A percentile compares a stretch with the other conserved stretches of the same genome.
These are phyloP conservation scores for Aspergillus leporis DNA, from an alignment of 495 filamentous ascomycete species.

Conservation along the genomic window DNA sequence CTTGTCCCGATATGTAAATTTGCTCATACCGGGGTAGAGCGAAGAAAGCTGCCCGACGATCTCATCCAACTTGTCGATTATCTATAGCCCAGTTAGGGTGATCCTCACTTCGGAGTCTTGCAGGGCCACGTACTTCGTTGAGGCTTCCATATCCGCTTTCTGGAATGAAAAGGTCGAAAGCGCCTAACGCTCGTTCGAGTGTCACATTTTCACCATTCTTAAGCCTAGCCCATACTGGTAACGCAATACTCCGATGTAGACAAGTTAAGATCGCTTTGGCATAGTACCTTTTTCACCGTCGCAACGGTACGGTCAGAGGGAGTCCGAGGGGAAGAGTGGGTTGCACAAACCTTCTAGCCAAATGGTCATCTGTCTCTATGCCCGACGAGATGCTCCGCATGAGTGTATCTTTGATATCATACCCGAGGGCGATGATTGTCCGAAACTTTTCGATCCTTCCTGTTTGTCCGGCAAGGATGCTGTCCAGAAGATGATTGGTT, in stretches of 20 bases:
- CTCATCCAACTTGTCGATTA: slow-evolving; percentile 60
- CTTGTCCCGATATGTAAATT: slow-evolving; percentile 60
- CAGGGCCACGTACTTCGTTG: slow-evolving; percentile 57
- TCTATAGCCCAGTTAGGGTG: slow-evolving; percentile 38
- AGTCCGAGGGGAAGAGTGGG: slow-evolving; percentile 6
- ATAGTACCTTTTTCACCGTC: slow-evolving; percentile 63
- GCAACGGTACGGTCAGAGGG: slow-evolving; percentile 9
- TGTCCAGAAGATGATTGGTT: slow-evolving; percentile 62
- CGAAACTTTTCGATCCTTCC: slow-evolving; percentile 68
- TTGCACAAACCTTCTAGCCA: slow-evolving; percentile 71
- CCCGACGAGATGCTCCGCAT: slow-evolving; percentile 60
- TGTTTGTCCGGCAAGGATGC: slow-evolving; percentile 66
- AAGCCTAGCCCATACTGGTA: slow-evolving; percentile 71
- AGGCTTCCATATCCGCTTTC: slow-evolving; percentile 69
- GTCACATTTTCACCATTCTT: slow-evolving; percentile 50
- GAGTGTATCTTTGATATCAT: slow-evolving; percentile 86
- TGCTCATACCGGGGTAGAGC: slow-evolving; percentile 49
- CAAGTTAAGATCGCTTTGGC: slow-evolving; percentile 68
- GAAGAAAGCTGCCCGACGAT: slow-evolving; percentile 55
- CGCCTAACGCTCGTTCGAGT: slow-evolving; percentile 73
- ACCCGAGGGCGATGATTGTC: slow-evolving; percentile 68
- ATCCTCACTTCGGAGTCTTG: background rate
- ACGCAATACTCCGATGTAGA: slow-evolving; percentile 77
- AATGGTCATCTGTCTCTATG: slow-evolving; percentile 66
- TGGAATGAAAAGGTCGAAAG: slow-evolving; percentile 86